These are phyloP conservation scores for Calonectria pseudoturangicola DNA, from an alignment of 2,329 filamentous ascomycete species.

Conservation along the genomic window DNA sequence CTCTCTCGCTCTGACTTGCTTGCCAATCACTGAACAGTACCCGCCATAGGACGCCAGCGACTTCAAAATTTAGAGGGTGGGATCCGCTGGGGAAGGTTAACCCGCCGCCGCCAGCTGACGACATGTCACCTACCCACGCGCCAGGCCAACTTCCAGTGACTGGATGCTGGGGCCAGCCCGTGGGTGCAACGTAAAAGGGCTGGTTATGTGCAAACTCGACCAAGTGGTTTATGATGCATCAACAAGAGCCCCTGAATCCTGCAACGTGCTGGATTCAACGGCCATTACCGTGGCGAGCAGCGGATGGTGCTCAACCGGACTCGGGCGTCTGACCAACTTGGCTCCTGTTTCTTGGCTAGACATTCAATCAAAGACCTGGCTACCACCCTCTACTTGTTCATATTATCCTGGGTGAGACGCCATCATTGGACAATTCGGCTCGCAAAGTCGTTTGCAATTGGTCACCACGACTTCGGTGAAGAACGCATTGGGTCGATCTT, in stretches of 20 bases:
- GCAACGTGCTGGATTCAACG: conserved; percentile 29
- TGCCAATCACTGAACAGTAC: background rate
- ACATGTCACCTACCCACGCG: conserved; percentile 27
- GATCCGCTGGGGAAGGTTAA: conserved; percentile 37
- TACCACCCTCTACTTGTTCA: conserved; percentile 7
- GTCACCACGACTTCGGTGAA: conserved; percentile 23
- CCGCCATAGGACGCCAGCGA: conserved; percentile 34
- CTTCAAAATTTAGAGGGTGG: conserved; percentile 34
- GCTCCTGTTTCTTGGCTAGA: background rate
- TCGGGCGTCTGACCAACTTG: background rate
- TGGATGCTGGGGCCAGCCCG: conserved; percentile 13
- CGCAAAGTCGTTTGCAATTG: background rate
- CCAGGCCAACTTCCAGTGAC: conserved; percentile 24
- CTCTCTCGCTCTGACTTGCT: conserved; percentile 31
- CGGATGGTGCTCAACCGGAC: background rate
- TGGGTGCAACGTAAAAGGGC: conserved; percentile 9
- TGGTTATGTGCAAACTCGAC: background rate
- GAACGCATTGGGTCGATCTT: conserved; percentile 24
- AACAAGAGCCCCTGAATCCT: conserved; percentile 22
- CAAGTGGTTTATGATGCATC: conserved; percentile 17
- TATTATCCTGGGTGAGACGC: conserved; percentile 1
- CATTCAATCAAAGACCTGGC: background rate
- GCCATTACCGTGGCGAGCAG: background rate
- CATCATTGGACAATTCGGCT: conserved; percentile 17
- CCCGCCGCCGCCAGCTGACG: conserved; percentile 22